Evolutionary conservation across 208 protist genomes (phyloP).

Genomic region (Lotmaria passim): DNA sequence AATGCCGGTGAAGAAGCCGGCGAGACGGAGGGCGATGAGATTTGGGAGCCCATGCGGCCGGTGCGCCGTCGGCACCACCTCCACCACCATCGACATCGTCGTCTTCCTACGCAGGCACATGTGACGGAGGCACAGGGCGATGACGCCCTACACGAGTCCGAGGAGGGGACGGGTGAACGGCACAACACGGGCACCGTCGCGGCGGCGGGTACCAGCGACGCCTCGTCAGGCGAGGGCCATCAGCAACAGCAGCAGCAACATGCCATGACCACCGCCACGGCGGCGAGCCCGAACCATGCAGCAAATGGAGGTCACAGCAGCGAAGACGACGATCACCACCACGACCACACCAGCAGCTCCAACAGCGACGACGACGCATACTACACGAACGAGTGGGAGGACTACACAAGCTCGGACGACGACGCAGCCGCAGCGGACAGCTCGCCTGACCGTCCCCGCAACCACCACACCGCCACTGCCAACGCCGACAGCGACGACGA

Average conservation of each 20-base stretch:
- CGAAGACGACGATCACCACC: not conserved
- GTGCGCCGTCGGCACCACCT: not conserved
- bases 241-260: too few species aligned
- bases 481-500: not conserved
- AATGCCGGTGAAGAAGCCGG: too few species aligned
- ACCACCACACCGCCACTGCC: not conserved
- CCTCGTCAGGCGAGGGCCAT: too few species aligned
- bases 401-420: slow-evolving; percentile 33
- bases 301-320: not conserved
- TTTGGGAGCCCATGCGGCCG: slow-evolving; percentile 13
- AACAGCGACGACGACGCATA: not conserved
- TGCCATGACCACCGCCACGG: too few species aligned
- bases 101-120: too few species aligned
- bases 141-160: too few species aligned
- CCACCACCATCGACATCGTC: not conserved
- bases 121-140: too few species aligned
- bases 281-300: too few species aligned
- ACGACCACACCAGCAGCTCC: not conserved
- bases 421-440: slow-evolving; percentile 18
- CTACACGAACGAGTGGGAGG: slow-evolving; percentile 21
- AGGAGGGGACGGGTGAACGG: too few species aligned
- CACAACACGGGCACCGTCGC: too few species aligned
- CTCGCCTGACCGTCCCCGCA: not conserved
- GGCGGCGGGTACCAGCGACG: too few species aligned
- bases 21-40: slow-evolving; percentile 1